Evolutionary conservation across 768 basidiomycete genomes (phyloP).

Genomic region (Cyclocybe cylindracea): DNA sequence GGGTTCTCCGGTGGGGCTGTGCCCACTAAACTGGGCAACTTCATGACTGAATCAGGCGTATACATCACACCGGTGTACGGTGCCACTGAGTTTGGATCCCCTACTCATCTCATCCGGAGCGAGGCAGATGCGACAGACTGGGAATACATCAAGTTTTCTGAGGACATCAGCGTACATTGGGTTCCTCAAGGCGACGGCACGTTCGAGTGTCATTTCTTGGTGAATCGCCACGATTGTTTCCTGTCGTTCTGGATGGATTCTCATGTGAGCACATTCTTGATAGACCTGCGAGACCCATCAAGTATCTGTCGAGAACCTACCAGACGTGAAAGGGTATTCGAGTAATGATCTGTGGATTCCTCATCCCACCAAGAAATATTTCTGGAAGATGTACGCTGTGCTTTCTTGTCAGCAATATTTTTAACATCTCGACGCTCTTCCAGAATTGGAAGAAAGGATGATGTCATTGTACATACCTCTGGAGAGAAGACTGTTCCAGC

Average conservation of each 20-base stretch:
- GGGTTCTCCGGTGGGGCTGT: conserved; percentile 37
- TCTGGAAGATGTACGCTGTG: conserved; percentile 43
- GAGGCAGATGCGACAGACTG: conserved; percentile 23
- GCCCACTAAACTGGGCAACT: conserved; percentile 34
- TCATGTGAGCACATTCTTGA: background rate
- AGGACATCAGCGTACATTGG: conserved; percentile 31
- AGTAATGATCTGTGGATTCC: conserved; percentile 43
- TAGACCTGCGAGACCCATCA: conserved; percentile 33
- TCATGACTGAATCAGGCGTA: conserved; percentile 33
- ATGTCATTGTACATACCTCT: conserved; percentile 35
- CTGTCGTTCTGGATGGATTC: background rate
- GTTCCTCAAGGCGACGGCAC: conserved; percentile 35
- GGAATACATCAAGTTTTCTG: conserved; percentile 32
- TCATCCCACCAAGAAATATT: conserved; percentile 43
- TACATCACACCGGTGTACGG: conserved; percentile 23
- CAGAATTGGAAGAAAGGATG: conserved; percentile 43
- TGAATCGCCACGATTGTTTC: conserved; percentile 9
- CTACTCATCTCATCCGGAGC: conserved; percentile 14
- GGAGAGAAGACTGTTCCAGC: conserved; percentile 38
- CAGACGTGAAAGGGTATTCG: conserved; percentile 38
- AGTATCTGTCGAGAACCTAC: conserved; percentile 36
- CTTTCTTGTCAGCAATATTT: background rate
- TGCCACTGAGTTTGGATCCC: conserved; percentile 33
- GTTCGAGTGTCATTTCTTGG: conserved; percentile 40
- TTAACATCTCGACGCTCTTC: background rate